Percentiles rank a stretch among this genome's conserved stretches.
Evolutionary conservation across 805 yeast species (phyloP).

Genomic region (Saccharomycopsis schoenii): DNA sequence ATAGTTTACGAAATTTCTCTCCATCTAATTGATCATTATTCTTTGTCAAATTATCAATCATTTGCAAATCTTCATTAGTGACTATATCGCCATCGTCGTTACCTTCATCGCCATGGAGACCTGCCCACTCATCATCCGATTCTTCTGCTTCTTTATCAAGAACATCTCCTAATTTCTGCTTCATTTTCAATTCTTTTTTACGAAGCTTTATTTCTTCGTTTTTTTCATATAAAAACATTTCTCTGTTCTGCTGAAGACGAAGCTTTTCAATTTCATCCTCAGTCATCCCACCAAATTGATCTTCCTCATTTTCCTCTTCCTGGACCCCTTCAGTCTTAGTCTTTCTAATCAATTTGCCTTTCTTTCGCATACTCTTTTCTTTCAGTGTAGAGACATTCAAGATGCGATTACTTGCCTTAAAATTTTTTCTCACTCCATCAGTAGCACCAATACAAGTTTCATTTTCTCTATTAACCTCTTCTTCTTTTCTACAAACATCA

Average conservation of each 20-base stretch:
- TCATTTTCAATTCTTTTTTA: constrained; percentile 33
- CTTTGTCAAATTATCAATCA: constrained; percentile 64
- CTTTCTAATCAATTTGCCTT: not conserved
- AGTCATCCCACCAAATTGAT: constrained; percentile 14
- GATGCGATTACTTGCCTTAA: not conserved
- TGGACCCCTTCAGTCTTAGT: constrained; percentile 7
- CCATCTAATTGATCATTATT: constrained; percentile 38
- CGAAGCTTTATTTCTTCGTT: constrained; percentile 21
- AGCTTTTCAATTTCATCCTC: constrained; percentile 21
- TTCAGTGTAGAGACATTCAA: too few relatives aligned
- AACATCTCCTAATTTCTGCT: constrained; percentile 47
- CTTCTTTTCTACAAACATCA: constrained; percentile 4
- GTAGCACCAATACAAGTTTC: not conserved
- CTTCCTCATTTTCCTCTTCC: constrained; percentile 17
- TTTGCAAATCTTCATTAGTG: constrained; percentile 65
- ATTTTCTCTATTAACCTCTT: not conserved
- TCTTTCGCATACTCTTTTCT: not conserved
- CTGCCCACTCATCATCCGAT: constrained; percentile 84
- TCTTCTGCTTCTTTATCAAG: constrained; percentile 81
- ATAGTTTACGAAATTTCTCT: constrained; percentile 45
- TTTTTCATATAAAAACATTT: constrained; percentile 20
- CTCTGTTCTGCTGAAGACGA: constrained; percentile 18
- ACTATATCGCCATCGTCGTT: constrained; percentile 41
- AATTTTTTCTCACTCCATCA: not conserved
- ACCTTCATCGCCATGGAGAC: constrained; percentile 62